Percentiles rank a stretch among this genome's conserved stretches.
phyloP scores from a whole-genome alignment of 2,329 filamentous ascomycete genomes.

The Aspergillus tamarii region DNA sequence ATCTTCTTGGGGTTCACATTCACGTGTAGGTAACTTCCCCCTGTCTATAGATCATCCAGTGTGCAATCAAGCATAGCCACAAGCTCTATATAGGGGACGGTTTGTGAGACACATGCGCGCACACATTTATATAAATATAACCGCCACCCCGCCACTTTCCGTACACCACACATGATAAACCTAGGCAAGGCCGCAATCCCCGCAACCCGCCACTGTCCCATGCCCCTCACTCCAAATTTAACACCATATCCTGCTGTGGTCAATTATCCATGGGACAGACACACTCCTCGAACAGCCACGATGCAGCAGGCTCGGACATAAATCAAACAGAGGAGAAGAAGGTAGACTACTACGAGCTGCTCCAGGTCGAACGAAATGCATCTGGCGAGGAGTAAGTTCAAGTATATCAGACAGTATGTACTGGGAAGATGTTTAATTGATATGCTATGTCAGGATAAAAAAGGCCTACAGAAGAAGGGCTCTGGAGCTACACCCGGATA shows the following conservation, averaged over 20 bases:
- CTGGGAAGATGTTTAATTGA: constrained; percentile 2
- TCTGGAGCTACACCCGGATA: constrained; percentile 90
- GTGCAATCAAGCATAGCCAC: neutral
- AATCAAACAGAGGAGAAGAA: constrained; percentile 32
- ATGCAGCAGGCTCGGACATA: constrained; percentile 23
- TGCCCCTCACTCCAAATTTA: neutral
- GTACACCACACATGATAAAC: neutral
- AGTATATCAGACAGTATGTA: neutral
- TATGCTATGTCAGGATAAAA: constrained; percentile 67
- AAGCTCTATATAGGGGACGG: neutral
- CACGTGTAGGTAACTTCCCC: neutral
- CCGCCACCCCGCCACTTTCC: neutral
- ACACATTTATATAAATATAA: neutral
- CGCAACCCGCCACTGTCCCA: neutral
- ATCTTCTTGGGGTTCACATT: neutral
- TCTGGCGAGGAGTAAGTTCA: constrained; percentile 74
- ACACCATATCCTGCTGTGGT: neutral
- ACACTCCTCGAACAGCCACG: constrained; percentile 41
- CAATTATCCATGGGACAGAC: constrained; percentile 45
- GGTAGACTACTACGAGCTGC: constrained; percentile 70
- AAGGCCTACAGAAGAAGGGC: constrained; percentile 90
- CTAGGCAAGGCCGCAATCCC: neutral
- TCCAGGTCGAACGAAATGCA: constrained; percentile 72
- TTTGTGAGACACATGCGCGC: too few relatives aligned
- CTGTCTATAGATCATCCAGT: neutral